Conservation (phyloP, 495 filamentous ascomycete species). For the Aspergillus diversus region DNA sequence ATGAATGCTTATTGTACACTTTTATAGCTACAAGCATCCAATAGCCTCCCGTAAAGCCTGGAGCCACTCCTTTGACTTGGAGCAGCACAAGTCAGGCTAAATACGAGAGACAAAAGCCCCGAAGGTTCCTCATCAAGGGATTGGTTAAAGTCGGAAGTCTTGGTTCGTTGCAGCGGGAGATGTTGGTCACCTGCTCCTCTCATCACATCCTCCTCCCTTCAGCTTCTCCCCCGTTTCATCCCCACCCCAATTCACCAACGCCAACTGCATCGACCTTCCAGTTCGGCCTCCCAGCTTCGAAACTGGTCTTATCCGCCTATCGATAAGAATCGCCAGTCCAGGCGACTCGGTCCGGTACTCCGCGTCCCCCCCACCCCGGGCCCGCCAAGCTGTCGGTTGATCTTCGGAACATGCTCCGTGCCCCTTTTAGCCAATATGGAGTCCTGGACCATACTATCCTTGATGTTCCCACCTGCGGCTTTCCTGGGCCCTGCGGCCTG, state of each 20-base stretch:
- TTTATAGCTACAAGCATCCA: no score
- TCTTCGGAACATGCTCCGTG: slow-evolving; percentile 22
- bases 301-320: no score
- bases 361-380: slow-evolving; percentile 9
- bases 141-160: no score
- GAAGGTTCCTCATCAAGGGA: no score
- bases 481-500: not conserved
- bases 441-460: not conserved
- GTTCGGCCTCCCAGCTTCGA: not conserved
- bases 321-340: not conserved
- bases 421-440: slow-evolving; percentile 5
- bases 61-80: no score
- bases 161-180: not conserved
- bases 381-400: slow-evolving; percentile 22
- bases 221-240: not conserved
- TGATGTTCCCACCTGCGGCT: not conserved
- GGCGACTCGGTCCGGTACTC: slow-evolving; percentile 30
- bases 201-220: not conserved
- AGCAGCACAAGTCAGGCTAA: no score
- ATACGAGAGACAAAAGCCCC: no score
- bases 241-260: no score
- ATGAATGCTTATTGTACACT: no score
- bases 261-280: not conserved
- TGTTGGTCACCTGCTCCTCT: not conserved
- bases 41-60: no score